Conservation (phyloP, 2,329 filamentous ascomycete species). For the Fusarium papillatum region DNA sequence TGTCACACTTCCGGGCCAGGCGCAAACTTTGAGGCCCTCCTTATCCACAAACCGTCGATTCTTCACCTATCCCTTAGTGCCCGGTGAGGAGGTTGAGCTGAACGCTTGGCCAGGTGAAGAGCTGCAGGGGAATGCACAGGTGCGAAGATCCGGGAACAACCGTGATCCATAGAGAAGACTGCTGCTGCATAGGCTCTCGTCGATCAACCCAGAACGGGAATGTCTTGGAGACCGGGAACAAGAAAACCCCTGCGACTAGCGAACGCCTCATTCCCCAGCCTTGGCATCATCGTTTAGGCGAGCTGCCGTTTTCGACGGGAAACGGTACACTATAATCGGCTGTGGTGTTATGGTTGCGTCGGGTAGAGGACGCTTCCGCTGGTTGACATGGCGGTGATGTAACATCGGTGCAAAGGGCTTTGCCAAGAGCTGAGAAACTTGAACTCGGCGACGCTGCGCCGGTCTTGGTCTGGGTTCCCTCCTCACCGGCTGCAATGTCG, state of each 20-base stretch:
- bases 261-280: conserved; percentile 14
- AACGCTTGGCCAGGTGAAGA: background rate
- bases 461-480: background rate
- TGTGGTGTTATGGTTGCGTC: conserved; percentile 22
- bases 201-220: conserved; percentile 16
- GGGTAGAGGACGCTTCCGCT: background rate
- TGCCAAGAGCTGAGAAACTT: background rate
- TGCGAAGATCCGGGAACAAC: conserved; percentile 12
- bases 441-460: background rate
- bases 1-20: conserved; percentile 1
- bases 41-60: background rate
- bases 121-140: background rate
- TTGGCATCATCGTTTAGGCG: background rate
- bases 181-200: background rate
- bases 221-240: conserved; percentile 8
- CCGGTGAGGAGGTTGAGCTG: background rate
- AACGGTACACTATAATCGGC: conserved; percentile 16
- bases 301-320: conserved; percentile 11
- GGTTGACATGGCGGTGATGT: background rate
- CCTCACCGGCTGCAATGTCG: background rate
- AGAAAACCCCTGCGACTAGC: background rate
- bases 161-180: background rate
- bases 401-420: background rate
- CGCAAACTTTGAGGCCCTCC: conserved; percentile 7
- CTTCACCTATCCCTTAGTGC: background rate